Percentiles rank a stretch among this genome's conserved stretches.
These are phyloP conservation scores for Penicillium polonicum DNA, from an alignment of 2,329 filamentous ascomycete genomes.

Conservation along the genomic window DNA sequence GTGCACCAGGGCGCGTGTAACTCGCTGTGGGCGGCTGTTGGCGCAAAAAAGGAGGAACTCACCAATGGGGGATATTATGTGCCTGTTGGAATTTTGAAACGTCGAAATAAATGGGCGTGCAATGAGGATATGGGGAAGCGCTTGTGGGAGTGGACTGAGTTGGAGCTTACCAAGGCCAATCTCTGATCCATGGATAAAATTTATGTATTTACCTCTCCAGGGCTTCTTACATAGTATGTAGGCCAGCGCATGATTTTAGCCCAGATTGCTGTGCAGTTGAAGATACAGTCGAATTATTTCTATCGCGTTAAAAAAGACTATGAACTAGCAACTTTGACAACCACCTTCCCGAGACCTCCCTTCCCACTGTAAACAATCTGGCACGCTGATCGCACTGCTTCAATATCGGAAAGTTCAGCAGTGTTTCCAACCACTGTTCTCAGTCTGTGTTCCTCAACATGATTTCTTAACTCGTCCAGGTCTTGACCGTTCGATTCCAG, in stretches of 20 bases:
- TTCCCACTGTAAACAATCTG: slow-evolving; percentile 43
- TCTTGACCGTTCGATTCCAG: slow-evolving; percentile 44
- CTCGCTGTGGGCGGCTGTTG: slow-evolving; percentile 33
- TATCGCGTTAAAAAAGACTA: not conserved
- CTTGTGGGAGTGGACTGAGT: slow-evolving; percentile 39
- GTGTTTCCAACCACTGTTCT: slow-evolving; percentile 45
- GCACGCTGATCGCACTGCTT: slow-evolving; percentile 44
- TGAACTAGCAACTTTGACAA: slow-evolving; percentile 37
- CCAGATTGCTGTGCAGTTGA: not conserved
- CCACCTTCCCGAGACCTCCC: slow-evolving; percentile 47
- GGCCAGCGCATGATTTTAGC: not conserved
- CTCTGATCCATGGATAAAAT: slow-evolving; percentile 1
- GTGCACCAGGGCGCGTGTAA: slow-evolving; percentile 26
- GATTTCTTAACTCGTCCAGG: slow-evolving; percentile 43
- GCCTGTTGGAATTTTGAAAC: slow-evolving; percentile 30
- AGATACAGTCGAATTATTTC: not conserved
- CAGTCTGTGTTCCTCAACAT: slow-evolving; percentile 46
- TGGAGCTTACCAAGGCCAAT: slow-evolving; percentile 25
- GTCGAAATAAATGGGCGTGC: slow-evolving; percentile 26
- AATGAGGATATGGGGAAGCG: slow-evolving; percentile 27
- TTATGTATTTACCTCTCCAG: not conserved
- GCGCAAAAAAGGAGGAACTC: slow-evolving; percentile 26
- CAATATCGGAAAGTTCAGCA: slow-evolving; percentile 46
- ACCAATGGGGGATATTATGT: slow-evolving; percentile 33
- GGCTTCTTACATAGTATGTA: too few species aligned